Conservation (phyloP, 345 rosid species). For the Durio zibethinus region DNA sequence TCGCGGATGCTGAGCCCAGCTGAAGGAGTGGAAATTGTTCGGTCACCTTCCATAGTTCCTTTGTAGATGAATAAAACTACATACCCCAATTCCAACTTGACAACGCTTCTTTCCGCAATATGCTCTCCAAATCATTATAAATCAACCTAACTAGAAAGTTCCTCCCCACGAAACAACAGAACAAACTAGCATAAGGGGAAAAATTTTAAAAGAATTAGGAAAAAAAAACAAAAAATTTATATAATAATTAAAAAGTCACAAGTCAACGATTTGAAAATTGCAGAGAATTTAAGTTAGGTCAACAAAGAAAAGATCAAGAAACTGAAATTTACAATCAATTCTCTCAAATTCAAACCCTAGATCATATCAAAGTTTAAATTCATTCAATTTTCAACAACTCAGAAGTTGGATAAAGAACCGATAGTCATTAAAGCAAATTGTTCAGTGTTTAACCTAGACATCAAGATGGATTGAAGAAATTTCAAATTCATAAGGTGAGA, state of each 20-base stretch:
- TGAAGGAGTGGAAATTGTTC: constrained; percentile 48
- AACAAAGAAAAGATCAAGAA: background rate
- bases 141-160: constrained; percentile 22
- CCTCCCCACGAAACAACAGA: constrained; percentile 26
- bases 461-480: constrained; percentile 20
- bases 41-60: constrained; percentile 77
- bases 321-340: background rate
- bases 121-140: constrained; percentile 55
- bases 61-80: constrained; percentile 35
- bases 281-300: background rate
- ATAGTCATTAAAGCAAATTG: background rate
- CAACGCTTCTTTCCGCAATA: constrained; percentile 38
- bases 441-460: constrained; percentile 1
- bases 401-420: background rate
- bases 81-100: constrained; percentile 53
- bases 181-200: constrained; percentile 20
- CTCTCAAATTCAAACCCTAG: constrained; percentile 18
- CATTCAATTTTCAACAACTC: constrained; percentile 11
- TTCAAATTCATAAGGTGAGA: constrained; percentile 9
- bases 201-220: background rate
- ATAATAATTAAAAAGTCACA: background rate
- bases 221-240: background rate
- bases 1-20: constrained; percentile 43
- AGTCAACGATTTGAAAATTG: background rate
- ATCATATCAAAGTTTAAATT: constrained; percentile 13